phyloP scores from a whole-genome alignment of 106 monocot genomes.

The Dendrobium officinale region DNA sequence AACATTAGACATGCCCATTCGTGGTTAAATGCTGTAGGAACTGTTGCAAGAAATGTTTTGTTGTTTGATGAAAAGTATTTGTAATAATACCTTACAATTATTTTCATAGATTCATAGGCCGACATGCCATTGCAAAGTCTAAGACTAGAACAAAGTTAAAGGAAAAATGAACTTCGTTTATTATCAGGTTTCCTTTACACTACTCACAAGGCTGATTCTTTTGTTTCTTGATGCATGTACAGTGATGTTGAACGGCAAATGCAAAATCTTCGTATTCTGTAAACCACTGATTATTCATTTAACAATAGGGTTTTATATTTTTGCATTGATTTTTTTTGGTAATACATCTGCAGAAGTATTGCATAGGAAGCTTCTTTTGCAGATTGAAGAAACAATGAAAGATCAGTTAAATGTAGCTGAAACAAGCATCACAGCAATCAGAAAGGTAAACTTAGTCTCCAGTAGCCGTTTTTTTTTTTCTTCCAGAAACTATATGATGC shows the following conservation, averaged over 20 bases:
- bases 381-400: constrained; percentile 51
- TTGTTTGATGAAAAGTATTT: too few species aligned
- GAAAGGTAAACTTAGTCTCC: constrained; percentile 38
- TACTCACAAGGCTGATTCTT: background rate
- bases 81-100: too few species aligned
- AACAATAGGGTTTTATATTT: background rate
- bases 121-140: too few species aligned
- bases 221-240: constrained; percentile 1
- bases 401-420: constrained; percentile 60
- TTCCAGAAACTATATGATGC: background rate
- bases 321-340: too few species aligned
- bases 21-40: background rate
- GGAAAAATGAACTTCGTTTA: too few species aligned
- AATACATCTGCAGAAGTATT: constrained; percentile 41
- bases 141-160: too few species aligned
- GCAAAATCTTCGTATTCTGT: too few species aligned
- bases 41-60: too few species aligned
- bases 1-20: background rate
- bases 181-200: too few species aligned
- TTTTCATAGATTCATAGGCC: too few species aligned
- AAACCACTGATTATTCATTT: background rate
- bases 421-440: constrained; percentile 43
- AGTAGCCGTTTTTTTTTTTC: background rate
- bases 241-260: background rate
- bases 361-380: constrained; percentile 63